Evolutionary conservation across 73 alveolate genomes (phyloP).

Genomic region (Tetrahymena thermophila): DNA sequence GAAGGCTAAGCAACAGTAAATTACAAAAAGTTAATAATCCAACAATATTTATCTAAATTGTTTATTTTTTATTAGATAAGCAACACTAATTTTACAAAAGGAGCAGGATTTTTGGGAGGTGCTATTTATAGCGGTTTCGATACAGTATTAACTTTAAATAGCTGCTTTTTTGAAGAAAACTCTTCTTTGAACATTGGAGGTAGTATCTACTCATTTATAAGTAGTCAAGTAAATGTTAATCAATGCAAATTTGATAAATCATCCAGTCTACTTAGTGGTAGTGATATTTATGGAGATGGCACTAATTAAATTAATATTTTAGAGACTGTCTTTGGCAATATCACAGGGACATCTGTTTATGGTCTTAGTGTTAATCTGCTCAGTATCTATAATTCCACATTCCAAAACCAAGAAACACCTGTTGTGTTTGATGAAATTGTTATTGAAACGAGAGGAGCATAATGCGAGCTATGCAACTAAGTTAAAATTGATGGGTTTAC

Average conservation of each 20-base stretch:
- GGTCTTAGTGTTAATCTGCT: not conserved
- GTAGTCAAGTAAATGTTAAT: not conserved
- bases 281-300: not conserved
- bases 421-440: not conserved
- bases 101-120: not conserved
- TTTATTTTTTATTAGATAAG: not conserved
- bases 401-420: not conserved
- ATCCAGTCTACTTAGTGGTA: not conserved
- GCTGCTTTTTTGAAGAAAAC: not conserved
- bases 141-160: not conserved
- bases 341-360: not conserved
- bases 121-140: not conserved
- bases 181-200: not conserved
- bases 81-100: not conserved
- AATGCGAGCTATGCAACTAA: not conserved
- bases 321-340: not conserved
- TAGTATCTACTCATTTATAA: not conserved
- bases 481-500: not conserved
- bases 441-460: not conserved
- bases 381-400: not conserved
- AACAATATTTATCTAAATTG: not conserved
- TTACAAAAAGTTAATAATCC: too few relatives aligned
- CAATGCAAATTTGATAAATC: not conserved
- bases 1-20: not conserved
- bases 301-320: not conserved